Base-by-base conservation (phyloP, 345 rosid species). In the Adansonia digitata region DNA sequence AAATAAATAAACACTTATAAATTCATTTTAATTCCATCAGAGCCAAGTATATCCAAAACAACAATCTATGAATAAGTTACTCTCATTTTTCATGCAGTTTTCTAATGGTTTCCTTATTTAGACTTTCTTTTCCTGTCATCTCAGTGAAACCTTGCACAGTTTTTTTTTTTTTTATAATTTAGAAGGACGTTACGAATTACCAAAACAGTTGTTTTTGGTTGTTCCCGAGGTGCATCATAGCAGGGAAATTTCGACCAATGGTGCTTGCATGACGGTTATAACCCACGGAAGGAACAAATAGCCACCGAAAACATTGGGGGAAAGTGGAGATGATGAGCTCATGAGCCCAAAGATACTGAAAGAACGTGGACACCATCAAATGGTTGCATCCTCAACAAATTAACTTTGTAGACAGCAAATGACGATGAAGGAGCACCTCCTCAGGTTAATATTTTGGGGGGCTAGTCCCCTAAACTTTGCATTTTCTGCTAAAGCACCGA, bases 231-330 rank as follows among this genome's bases (percentile, higher is more conserved):
- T 72, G 79, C 5, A 91, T 74, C n/a, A 74, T 78, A n/a, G 92
- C 77, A 0, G 92, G 90, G 75, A 90, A 90, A 70, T 82, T 85
- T 64, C 91, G 84, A 80, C 88, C 95, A 73, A 84, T 79, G 37
- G 93, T 88, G 52, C 91, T 86, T 2, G 93, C 95, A 7, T 91
- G 14, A 88, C 88, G 0, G 91, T 89, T 42, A 80, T 84, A n/a
- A 88, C 69, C 95, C 95, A 91, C 74, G 81, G 73, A 86, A 91
- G 43, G 95, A 79, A 43, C 90, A 91, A 0, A 89, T 80, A 22
- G 91, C 82, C 34, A 91, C 75, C 4, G 81, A 82, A 31, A 45
- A 74, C 60, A 22, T 74, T 77, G 26, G 80, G 43, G 10, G 84
- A 56, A 65, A 77, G 71, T 0, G 86, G 81, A 12, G 76, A 78